These are phyloP conservation scores for Rhodocollybia butyracea DNA, from an alignment of 768 basidiomycete species.

Conservation along the genomic window DNA sequence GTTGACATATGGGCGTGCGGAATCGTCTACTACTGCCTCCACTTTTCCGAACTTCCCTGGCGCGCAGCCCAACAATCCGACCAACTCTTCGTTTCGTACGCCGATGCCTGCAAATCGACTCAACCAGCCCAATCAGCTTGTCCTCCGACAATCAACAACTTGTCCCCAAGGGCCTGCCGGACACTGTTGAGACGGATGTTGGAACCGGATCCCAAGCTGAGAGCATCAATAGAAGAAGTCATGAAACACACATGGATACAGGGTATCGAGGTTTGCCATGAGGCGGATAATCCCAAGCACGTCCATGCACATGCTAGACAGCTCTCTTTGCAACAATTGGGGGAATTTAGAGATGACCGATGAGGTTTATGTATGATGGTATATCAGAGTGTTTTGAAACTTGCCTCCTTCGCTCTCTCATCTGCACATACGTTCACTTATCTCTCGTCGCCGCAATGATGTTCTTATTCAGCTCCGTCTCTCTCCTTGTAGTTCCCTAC, in stretches of 20 bases:
- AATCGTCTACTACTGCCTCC: constrained; percentile 97
- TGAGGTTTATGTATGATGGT: neutral
- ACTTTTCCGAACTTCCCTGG: constrained; percentile 98
- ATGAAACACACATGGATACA: constrained; percentile 76
- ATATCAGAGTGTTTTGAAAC: neutral
- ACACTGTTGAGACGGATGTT: constrained; percentile 88
- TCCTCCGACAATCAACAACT: constrained; percentile 79
- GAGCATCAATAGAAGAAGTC: constrained; percentile 78
- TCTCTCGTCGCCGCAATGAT: neutral
- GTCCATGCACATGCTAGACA: constrained; percentile 68
- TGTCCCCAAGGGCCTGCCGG: constrained; percentile 83
- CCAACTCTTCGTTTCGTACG: constrained; percentile 77
- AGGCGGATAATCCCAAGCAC: constrained; percentile 59
- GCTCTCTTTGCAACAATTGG: constrained; percentile 48
- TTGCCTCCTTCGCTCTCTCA: neutral
- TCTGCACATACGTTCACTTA: neutral
- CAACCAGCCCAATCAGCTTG: constrained; percentile 42
- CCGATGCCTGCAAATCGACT: constrained; percentile 48
- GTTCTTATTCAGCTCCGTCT: too few species aligned
- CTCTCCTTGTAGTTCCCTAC: too few species aligned
- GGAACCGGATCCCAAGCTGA: constrained; percentile 83
- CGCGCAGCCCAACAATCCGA: constrained; percentile 87
- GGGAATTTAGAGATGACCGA: constrained; percentile 10
- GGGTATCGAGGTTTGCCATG: constrained; percentile 80
- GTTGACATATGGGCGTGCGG: constrained; percentile 98